A percentile compares a stretch with the other conserved stretches of the same genome.
Conservation (phyloP, 345 rosid species). For the Citrus medica region DNA sequence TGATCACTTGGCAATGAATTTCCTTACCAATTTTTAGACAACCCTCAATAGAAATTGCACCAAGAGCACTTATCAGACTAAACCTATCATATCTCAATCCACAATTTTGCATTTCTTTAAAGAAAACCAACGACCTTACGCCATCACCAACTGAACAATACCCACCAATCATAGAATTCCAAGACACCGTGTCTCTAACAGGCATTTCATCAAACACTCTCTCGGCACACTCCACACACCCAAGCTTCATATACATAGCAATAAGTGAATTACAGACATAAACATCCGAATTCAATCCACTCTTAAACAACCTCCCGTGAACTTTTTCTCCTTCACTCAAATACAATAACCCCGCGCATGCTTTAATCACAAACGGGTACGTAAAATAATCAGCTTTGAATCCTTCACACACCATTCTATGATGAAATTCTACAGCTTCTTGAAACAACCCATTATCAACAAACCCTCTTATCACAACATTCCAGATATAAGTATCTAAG, state of each 20-base stretch:
- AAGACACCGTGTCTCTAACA: slow-evolving; percentile 62
- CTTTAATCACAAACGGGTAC: slow-evolving; percentile 70
- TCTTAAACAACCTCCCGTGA: slow-evolving; percentile 52
- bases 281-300: slow-evolving; percentile 54
- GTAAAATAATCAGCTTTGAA: slow-evolving; percentile 48
- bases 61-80: slow-evolving; percentile 48
- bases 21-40: slow-evolving; percentile 50
- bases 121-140: slow-evolving; percentile 31
- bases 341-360: slow-evolving; percentile 40
- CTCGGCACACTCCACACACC: slow-evolving; percentile 44
- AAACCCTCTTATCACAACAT: slow-evolving; percentile 64
- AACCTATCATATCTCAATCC: slow-evolving; percentile 50
- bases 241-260: slow-evolving; percentile 51
- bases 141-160: slow-evolving; percentile 54
- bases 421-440: slow-evolving; percentile 41
- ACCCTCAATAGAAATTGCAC: slow-evolving; percentile 46
- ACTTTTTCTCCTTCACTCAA: slow-evolving; percentile 47
- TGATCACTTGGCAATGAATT: slow-evolving; percentile 65
- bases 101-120: slow-evolving; percentile 41
- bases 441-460: slow-evolving; percentile 35
- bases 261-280: slow-evolving; percentile 69
- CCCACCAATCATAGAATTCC: slow-evolving; percentile 79
- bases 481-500: slow-evolving; percentile 53
- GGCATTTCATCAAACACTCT: slow-evolving; percentile 67
- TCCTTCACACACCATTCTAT: slow-evolving; percentile 48